Conservation (phyloP, 1,284 basidiomycete species). For the Cutaneotrichosporon cyanovorans region DNA sequence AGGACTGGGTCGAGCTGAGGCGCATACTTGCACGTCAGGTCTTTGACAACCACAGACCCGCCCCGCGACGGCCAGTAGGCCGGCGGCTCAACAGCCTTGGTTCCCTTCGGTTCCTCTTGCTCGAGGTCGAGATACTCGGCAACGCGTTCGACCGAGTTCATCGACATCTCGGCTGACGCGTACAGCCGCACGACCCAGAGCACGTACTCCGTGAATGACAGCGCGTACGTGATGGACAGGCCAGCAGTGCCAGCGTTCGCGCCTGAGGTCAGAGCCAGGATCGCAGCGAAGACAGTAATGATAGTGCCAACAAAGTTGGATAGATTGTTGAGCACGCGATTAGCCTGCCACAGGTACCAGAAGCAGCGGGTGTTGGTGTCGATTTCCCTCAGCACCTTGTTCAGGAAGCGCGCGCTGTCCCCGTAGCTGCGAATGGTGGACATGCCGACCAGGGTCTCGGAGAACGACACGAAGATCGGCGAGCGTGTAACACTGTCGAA, state of each 20-base stretch:
- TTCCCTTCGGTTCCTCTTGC: conserved; percentile 46
- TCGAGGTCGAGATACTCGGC: conserved; percentile 49
- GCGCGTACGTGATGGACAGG: conserved; percentile 37
- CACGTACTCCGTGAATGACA: conserved; percentile 47
- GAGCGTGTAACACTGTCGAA: conserved; percentile 51
- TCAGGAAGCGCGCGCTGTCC: conserved; percentile 48
- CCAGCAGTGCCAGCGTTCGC: conserved; percentile 45
- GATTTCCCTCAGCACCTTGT: conserved; percentile 45
- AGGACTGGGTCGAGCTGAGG: conserved; percentile 49
- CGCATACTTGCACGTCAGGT: conserved; percentile 48
- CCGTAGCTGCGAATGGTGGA: conserved; percentile 51
- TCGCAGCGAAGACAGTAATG: conserved; percentile 47
- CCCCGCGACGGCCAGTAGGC: conserved; percentile 49
- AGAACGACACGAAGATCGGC: conserved; percentile 53
- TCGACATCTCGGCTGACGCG: conserved; percentile 47
- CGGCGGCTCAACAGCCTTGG: conserved; percentile 47
- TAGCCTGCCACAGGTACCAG: conserved; percentile 46
- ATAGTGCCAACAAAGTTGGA: conserved; percentile 48
- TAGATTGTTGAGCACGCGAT: conserved; percentile 47
- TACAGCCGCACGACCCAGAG: conserved; percentile 49
- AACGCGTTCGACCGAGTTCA: conserved; percentile 49
- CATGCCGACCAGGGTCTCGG: conserved; percentile 47
- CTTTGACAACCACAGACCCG: conserved; percentile 46
- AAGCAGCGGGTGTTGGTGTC: conserved; percentile 48
- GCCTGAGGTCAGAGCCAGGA: conserved; percentile 43